Evolutionary conservation across 1,284 basidiomycete genomes (phyloP).

Genomic region (Kalmanozyma brasiliensis): DNA sequence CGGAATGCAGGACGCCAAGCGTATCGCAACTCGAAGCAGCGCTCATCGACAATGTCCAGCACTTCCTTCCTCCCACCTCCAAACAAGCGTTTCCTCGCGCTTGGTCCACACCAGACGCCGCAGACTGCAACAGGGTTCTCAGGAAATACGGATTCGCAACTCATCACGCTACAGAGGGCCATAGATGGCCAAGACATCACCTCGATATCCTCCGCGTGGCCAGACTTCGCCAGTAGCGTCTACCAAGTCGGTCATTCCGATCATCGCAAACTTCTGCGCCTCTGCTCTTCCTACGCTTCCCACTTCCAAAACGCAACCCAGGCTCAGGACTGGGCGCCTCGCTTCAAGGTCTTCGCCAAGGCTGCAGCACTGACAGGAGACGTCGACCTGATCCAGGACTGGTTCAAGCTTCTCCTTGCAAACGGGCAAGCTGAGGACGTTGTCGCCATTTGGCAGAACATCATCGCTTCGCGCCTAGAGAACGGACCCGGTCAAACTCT

Average conservation of each 20-base stretch:
- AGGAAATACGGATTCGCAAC: not conserved
- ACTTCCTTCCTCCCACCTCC: not conserved
- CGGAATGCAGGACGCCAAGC: not conserved
- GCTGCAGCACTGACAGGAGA: constrained; percentile 26
- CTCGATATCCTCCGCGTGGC: constrained; percentile 14
- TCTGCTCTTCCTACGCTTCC: constrained; percentile 18
- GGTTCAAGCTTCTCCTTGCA: constrained; percentile 20
- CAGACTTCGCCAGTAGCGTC: not conserved
- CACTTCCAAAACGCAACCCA: not conserved
- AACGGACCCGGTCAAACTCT: not conserved
- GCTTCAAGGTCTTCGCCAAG: constrained; percentile 9
- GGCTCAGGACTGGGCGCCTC: constrained; percentile 8
- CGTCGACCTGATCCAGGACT: constrained; percentile 15
- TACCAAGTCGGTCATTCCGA: constrained; percentile 5
- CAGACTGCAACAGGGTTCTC: not conserved
- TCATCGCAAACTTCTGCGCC: constrained; percentile 20
- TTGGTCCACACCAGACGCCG: constrained; percentile 6
- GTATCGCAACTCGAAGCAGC: not conserved
- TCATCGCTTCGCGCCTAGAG: constrained; percentile 18
- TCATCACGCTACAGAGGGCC: constrained; percentile 11
- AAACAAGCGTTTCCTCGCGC: constrained; percentile 11
- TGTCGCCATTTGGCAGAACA: constrained; percentile 21
- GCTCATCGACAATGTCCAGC: constrained; percentile 3
- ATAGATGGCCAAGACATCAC: constrained; percentile 26
- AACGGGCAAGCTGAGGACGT: constrained; percentile 16